Base-by-base conservation (phyloP, 2,329 filamentous ascomycete genomes). In the Trichoderma sp. region DNA sequence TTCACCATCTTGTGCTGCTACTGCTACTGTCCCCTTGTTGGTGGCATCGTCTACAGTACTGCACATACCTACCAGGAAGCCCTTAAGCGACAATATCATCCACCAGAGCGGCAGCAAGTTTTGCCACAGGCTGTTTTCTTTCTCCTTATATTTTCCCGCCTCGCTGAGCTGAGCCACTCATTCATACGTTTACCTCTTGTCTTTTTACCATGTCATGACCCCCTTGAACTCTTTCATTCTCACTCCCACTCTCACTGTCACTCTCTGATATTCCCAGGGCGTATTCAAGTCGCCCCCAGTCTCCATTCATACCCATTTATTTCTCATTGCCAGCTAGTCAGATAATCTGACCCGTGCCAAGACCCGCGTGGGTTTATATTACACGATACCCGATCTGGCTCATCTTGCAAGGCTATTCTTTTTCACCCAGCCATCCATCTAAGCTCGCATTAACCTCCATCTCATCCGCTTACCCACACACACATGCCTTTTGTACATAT, bases 361-460 rank as follows among this genome's bases (percentile, higher is more conserved):
- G 58, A 43, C 57, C 66, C 66, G 13, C 28, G 66, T 53, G 32
- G 70, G 50, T 67, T 34, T 43, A 63, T 68, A 62, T 68, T 47
- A 39, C 30, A 36, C 70, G 63, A 72, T 68, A 72, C 64, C 70
- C 70, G 70, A 72, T 72, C 70, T 68, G 55, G 70, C 34, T 64
- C 64, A 72, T 72, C 70, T 63, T 47, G 64, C 64, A 68, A 72
- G 70, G 70, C 64, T 64, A 34, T 39, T 58, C 47, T 71, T 69
- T 47, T 59, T 59, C 7, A 43, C 39, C 39, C 39, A 61, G 50
- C 28, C 66, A 36, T 57, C 55, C 34, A 26, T 59, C 67, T 53
- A 62, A 69, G 28, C 39, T 69, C 57, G 36, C 67, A 53, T 69
- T 62, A 53, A 69, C 57, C 67, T 69, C 47, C 67, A 53, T 53